Evolutionary conservation across 129 eudicot species (phyloP), one percentile per base, ranked within the genome.

Genomic region (Cynara cardunculus): DNA sequence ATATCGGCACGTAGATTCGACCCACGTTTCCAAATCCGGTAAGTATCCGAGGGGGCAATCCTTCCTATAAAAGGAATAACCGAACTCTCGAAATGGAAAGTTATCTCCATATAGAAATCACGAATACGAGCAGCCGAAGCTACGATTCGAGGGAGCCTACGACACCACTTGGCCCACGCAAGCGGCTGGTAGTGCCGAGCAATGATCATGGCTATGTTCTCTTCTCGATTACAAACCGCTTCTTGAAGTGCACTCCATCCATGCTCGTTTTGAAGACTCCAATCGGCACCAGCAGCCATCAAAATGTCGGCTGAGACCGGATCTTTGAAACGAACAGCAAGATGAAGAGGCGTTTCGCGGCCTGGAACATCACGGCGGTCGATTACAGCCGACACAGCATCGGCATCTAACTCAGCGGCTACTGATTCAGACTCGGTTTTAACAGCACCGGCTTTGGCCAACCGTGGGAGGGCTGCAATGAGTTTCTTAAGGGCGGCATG

Each of bases 231-330:
- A 65, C 98, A 94, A 46, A 94, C 98, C 0, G 98, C 98, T 77
- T 94, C 98, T 77, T 94, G 98, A 10, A 94, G 93, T 21, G 98
- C 98, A 83, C 97, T 94, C 98, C 98, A 94, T 4, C 98, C 98
- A 66, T 94, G 82, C 87, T 94, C 97, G 73, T 94, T 94, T 71
- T 94, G 98, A 28, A 94, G 91, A 87, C 97, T 94, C 98, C 98
- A 94, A 84, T 94, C 98, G 10, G 97, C 97, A 84, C 98, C 98
- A 3, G 98, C 98, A 7, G 94, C 88, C 98, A 94, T 94, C 61
- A 94, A 78, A 68, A 94, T 87, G 71, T 94, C 97, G 1, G 96
- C 96, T 10, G 97, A 91, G 22, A 80, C 71, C 0, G 95, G 83
- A 82, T 94, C 98, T 79, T 87, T 88, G 21, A 94, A 86, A 46